phyloP scores from a whole-genome alignment of 345 rosid genomes.

The Raphanus raphanistrum region DNA sequence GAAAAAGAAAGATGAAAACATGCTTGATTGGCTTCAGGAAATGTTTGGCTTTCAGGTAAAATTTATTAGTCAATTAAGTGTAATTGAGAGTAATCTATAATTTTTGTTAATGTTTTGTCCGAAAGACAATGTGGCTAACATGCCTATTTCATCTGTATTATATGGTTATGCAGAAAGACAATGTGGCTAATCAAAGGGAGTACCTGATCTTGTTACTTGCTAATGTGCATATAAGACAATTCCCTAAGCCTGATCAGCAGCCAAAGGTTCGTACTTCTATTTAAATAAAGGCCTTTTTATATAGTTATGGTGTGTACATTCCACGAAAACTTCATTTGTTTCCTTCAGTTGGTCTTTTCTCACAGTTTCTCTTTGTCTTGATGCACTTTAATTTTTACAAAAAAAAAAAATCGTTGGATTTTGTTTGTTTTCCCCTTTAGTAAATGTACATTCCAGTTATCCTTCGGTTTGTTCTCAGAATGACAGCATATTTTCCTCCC shows the following conservation, averaged over 20 bases:
- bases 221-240: constrained; percentile 91
- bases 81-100: constrained; percentile 1
- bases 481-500: constrained; percentile 5
- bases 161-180: constrained; percentile 70
- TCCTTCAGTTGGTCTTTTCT: neutral
- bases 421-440: neutral
- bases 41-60: constrained; percentile 99
- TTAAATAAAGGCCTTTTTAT: neutral
- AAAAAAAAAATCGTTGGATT: neutral
- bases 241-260: constrained; percentile 96
- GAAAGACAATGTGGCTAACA: constrained; percentile 6
- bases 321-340: no score
- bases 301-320: constrained; percentile 17
- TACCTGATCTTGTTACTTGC: constrained; percentile 93
- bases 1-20: constrained; percentile 82
- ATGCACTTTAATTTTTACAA: neutral
- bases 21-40: constrained; percentile 97
- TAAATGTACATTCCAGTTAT: constrained; percentile 3
- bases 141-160: constrained; percentile 8
- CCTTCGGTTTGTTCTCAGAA: neutral
- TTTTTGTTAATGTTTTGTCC: neutral
- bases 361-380: neutral
- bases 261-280: constrained; percentile 64
- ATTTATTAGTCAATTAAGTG: neutral
- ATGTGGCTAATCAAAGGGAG: constrained; percentile 98